Base-by-base conservation (phyloP, 192 early-diverging fungal genomes). In the Spinellus fusiger region DNA sequence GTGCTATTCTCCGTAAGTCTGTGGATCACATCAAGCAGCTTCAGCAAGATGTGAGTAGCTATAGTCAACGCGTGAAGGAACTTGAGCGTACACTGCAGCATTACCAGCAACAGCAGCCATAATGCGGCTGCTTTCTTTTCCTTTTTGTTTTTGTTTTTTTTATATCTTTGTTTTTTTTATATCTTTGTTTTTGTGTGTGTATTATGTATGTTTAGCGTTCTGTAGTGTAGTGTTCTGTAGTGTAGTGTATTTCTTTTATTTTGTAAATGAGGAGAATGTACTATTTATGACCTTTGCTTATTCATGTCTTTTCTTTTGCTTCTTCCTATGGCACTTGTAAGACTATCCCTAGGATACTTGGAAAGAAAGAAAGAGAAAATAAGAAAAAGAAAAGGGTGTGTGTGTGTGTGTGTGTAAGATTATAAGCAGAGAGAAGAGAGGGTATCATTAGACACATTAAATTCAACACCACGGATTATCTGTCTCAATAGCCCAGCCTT, bases 1-100 rank as follows among this genome's bases (percentile, higher is more conserved):
- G 96, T 32, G 79, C 86, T n/a, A 97, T 98, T 40, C 78, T 98
- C 38, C 86, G 89, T 53, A 87, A 93, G 64, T 89, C 89, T 8
- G 96, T 98, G 23, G 95, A 98, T 33, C 93, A 96, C 64, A 93
- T 98, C 62, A 62, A 62, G 20, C 46, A 68, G 12, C 51, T 74
- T 27, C 72, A 74, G 32, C 59, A 55, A 23, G 72, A 74, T 31
- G 63, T 74, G 1, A 40, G 32, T 9, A 49, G 32, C 2, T 74
- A 74, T 50, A 44, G 49, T 1, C 49, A 58, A 13, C 62, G 67
- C 26, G 59, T 74, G 16, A 40, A 62, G 38, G 66, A 69, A 35
- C 52, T 74, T 22, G 72, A 74, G 49, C 37, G 38, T 15, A 59
- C 62, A 31, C 25, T 74, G 28, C 49, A 55, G 48, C 47, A 67